Base-by-base conservation (phyloP, 2,329 filamentous ascomycete species). In the Aspergillus intermedius region DNA sequence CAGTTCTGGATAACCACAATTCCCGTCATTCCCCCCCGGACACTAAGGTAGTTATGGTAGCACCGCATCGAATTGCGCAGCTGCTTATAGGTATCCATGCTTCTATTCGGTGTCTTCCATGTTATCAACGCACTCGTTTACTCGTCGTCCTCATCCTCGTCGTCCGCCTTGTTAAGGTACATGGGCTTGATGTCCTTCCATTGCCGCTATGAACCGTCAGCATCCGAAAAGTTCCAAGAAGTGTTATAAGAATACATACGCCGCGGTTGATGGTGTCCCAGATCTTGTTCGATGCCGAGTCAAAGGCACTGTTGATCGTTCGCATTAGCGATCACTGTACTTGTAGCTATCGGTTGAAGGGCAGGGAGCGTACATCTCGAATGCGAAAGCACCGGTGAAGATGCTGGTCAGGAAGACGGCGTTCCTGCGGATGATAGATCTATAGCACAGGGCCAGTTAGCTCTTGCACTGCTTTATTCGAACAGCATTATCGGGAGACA, bases 141-240 rank as follows among this genome's bases (percentile, higher is more conserved):
- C 55, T 70, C 64, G 39, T 71, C 73, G 51, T 85, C 83, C 55
- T 84, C 81, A 57, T 83, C 83, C 56, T 87, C 64, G 2, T 40
- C 37, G 37, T 32, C 84, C 49, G 77, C 81, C 51, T 78, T 78
- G 74, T 87, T 75, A 64, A 95, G 72, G 74, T 95, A 98, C 74
- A 81, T 85, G 72, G 84, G 77, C 77, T 94, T 91, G 78, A 98
- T 96, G 72, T 98, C 93, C 82, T 96, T 96, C 93, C 93, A 97
- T 94, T 96, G 91, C 67, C 91, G 89, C 91, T 97, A 67, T 61
- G 23, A 17, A 44, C 32, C 51, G 55, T 57, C 43, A 56, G 58
- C 25, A 30, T 30, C 25, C 25, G 25, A 12, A 12, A 28, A 30
- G 25, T 12, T 41, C 49, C 25, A 30, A 25, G 42, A 48, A 49